Conservation (phyloP, 352 stramenopile genomes). For the Phytophthora macrochlamydospora region DNA sequence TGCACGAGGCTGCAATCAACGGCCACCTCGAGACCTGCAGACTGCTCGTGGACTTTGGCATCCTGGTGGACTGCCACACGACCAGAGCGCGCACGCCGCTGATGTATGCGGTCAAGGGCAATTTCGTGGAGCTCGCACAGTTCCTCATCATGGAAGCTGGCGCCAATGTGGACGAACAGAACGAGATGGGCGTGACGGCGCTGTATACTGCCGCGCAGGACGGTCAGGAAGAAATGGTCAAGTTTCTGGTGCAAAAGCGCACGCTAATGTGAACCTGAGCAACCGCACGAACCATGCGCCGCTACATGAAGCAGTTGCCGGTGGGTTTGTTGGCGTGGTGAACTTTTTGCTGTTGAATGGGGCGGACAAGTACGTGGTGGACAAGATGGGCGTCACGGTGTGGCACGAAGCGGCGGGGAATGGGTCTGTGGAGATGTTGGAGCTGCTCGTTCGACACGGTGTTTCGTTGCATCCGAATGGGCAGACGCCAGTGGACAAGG, state of each 20-base stretch:
- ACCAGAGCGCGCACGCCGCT: constrained; percentile 74
- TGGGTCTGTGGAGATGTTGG: constrained; percentile 57
- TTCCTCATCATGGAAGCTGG: constrained; percentile 53
- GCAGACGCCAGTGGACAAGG: constrained; percentile 65
- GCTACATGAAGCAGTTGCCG: constrained; percentile 71
- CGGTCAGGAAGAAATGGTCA: constrained; percentile 50
- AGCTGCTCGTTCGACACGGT: constrained; percentile 58
- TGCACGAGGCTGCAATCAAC: constrained; percentile 77
- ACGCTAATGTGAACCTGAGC: constrained; percentile 60
- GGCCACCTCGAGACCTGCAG: constrained; percentile 59
- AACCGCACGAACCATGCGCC: constrained; percentile 72
- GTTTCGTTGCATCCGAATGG: constrained; percentile 50
- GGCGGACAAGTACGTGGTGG: constrained; percentile 66
- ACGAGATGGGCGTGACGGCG: constrained; percentile 81
- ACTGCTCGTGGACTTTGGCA: constrained; percentile 57
- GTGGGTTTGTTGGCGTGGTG: constrained; percentile 49
- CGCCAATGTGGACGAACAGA: constrained; percentile 75
- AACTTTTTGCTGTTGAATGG: constrained; percentile 62
- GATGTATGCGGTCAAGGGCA: constrained; percentile 78
- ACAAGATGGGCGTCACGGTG: constrained; percentile 81
- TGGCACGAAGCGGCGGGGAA: constrained; percentile 82
- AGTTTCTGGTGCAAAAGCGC: constrained; percentile 46
- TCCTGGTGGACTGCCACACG: constrained; percentile 80
- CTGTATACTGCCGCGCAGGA: constrained; percentile 72
- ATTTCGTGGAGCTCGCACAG: constrained; percentile 50